phyloP scores from a whole-genome alignment of 495 filamentous ascomycete genomes.

The Penicillium robsamsonii region DNA sequence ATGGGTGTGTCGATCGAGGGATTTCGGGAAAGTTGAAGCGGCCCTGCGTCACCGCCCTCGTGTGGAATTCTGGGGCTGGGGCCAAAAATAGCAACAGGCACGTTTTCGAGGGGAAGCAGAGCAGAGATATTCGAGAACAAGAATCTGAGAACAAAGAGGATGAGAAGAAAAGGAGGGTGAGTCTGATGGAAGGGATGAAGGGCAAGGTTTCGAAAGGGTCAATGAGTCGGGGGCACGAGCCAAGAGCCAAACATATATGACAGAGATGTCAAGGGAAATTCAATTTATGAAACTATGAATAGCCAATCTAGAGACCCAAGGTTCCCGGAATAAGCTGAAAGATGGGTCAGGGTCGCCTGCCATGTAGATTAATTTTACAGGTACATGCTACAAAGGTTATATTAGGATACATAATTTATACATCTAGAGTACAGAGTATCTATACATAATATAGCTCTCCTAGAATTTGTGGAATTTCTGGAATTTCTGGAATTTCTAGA shows the following conservation, averaged over 20 bases:
- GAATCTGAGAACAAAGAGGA: slow-evolving; percentile 4
- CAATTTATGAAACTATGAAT: neutral
- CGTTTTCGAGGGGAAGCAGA: slow-evolving; percentile 9
- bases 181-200: slow-evolving; percentile 8
- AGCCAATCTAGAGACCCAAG: slow-evolving; percentile 9
- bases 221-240: slow-evolving; percentile 18
- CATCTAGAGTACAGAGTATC: neutral
- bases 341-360: slow-evolving; percentile 11
- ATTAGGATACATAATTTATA: neutral
- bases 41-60: slow-evolving; percentile 40
- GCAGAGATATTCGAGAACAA: neutral
- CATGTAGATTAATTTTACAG: neutral
- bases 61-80: slow-evolving; percentile 40
- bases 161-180: neutral
- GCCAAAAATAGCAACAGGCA: slow-evolving; percentile 36
- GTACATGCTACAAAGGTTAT: neutral
- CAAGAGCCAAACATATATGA: slow-evolving; percentile 11
- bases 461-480: neutral
- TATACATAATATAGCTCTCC: neutral
- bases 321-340: slow-evolving; percentile 9
- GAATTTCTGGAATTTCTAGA: neutral
- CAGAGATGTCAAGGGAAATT: neutral
- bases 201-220: slow-evolving; percentile 14
- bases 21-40: slow-evolving; percentile 17
- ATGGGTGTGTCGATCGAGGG: slow-evolving; percentile 11